Conservation (phyloP, 371 early-diverging fungal species). For the Lichtheimia hyalospora region DNA sequence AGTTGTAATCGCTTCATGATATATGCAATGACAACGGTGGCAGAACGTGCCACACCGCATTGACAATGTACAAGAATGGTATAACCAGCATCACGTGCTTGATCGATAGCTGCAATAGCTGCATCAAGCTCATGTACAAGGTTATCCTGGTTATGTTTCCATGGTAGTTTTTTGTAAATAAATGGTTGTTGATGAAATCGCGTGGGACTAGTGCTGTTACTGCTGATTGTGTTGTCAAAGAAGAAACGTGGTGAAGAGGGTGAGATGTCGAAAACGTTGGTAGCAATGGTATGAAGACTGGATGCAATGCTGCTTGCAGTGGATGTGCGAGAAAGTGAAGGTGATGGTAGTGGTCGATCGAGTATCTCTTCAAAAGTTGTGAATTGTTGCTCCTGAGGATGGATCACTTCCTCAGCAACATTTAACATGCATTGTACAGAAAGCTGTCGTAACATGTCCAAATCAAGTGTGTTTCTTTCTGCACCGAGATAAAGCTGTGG, state of each 20-base stretch:
- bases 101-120: slow-evolving; percentile 75
- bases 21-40: slow-evolving; percentile 85
- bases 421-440: slow-evolving; percentile 69
- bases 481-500: slow-evolving; percentile 74
- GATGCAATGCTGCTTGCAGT: slow-evolving; percentile 30
- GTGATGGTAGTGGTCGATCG: slow-evolving; percentile 23
- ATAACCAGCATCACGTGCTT: slow-evolving; percentile 51
- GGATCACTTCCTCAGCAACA: slow-evolving; percentile 75
- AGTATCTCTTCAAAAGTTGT: slow-evolving; percentile 23
- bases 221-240: neutral
- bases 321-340: slow-evolving; percentile 34
- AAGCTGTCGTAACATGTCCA: slow-evolving; percentile 36
- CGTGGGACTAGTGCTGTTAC: neutral
- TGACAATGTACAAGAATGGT: slow-evolving; percentile 87
- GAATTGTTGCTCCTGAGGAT: slow-evolving; percentile 36
- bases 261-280: neutral
- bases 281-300: slow-evolving; percentile 20
- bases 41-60: slow-evolving; percentile 88
- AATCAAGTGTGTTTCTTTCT: slow-evolving; percentile 57
- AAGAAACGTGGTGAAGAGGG: neutral
- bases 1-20: slow-evolving; percentile 71
- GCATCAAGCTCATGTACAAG: slow-evolving; percentile 60
- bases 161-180: slow-evolving; percentile 64
- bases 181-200: neutral
- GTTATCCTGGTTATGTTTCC: slow-evolving; percentile 80